Evolutionary conservation across 352 stramenopile genomes (phyloP).

Genomic region (Phytophthora tubulina): DNA sequence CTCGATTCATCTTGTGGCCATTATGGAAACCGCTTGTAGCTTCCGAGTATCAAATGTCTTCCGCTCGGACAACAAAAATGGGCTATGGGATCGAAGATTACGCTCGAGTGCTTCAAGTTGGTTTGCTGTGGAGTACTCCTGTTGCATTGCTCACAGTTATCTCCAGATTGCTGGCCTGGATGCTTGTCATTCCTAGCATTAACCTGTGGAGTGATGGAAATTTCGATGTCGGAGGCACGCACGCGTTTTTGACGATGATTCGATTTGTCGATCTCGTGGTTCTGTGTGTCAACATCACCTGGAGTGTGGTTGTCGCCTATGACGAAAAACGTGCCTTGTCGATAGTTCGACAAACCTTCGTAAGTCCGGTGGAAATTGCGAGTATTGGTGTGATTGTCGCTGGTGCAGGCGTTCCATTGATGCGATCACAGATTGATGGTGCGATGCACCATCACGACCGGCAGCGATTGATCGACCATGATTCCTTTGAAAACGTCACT

Average conservation of each 20-base stretch:
- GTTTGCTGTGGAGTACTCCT: constrained; percentile 50
- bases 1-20: constrained; percentile 40
- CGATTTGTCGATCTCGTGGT: constrained; percentile 51
- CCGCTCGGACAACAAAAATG: constrained; percentile 40
- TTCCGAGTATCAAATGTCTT: constrained; percentile 29
- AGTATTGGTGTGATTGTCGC: constrained; percentile 22
- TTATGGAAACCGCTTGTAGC: constrained; percentile 38
- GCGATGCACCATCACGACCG: constrained; percentile 16
- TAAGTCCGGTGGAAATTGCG: constrained; percentile 47
- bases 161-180: constrained; percentile 60
- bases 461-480: constrained; percentile 33
- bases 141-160: constrained; percentile 47
- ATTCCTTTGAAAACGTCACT: constrained; percentile 31
- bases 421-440: constrained; percentile 15
- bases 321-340: constrained; percentile 42
- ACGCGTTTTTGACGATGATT: constrained; percentile 50
- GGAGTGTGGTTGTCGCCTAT: constrained; percentile 42
- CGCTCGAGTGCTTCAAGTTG: constrained; percentile 42
- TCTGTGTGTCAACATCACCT: constrained; percentile 47
- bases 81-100: constrained; percentile 49
- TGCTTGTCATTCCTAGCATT: constrained; percentile 52
- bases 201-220: constrained; percentile 42
- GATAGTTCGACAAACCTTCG: constrained; percentile 43
- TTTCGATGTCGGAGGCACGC: constrained; percentile 28
- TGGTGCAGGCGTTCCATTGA: constrained; percentile 7